Percentiles rank a stretch among this genome's conserved stretches.
Evolutionary conservation across 108 stramenopile species (phyloP).

Genomic region (Nannochloropsis oceanica): DNA sequence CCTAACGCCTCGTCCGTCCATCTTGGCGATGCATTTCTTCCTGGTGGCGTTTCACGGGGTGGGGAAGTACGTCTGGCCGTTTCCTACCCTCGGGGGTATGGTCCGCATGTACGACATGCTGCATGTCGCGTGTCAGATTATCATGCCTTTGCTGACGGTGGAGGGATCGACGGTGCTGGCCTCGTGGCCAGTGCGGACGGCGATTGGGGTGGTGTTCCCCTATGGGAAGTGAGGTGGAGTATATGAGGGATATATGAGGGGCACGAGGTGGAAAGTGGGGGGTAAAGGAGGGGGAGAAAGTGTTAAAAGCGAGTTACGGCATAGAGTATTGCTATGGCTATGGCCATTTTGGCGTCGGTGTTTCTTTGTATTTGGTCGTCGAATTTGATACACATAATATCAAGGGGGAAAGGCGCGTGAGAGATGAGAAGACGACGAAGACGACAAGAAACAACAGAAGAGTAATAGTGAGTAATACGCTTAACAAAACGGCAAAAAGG

Average conservation of each 20-base stretch:
- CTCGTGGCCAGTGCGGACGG: slow-evolving; percentile 27
- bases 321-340: too few species aligned
- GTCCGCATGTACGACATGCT: slow-evolving; percentile 21
- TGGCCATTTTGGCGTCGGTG: too few species aligned
- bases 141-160: slow-evolving; percentile 33
- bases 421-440: too few species aligned
- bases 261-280: neutral
- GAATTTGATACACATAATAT: too few species aligned
- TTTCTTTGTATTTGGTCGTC: too few species aligned
- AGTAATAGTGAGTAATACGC: too few species aligned
- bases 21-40: slow-evolving; percentile 36
- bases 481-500: too few species aligned
- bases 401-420: too few species aligned
- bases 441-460: too few species aligned
- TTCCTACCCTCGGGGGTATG: slow-evolving; percentile 9
- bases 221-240: neutral
- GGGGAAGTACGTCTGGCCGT: slow-evolving; percentile 17
- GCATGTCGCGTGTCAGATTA: slow-evolving; percentile 35
- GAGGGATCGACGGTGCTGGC: slow-evolving; percentile 31
- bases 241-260: neutral
- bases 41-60: slow-evolving; percentile 33
- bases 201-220: slow-evolving; percentile 27
- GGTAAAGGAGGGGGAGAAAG: neutral
- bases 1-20: slow-evolving; percentile 30
- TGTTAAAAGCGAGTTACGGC: too few species aligned